Evolutionary conservation across 208 protist species (phyloP).

Genomic region (Trypanosoma lewisi): DNA sequence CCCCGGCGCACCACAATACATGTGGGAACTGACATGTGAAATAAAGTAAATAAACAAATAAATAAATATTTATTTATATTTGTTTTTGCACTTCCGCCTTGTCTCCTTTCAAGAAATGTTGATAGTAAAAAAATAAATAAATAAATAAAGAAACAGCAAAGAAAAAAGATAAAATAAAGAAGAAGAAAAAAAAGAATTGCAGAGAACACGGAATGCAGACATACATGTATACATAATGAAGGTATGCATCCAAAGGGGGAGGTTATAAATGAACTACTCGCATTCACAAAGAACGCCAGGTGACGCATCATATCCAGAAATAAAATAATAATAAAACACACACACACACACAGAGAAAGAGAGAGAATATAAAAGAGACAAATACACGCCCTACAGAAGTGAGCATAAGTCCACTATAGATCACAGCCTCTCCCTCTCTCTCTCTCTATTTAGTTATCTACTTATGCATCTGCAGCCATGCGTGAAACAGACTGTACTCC

Average conservation of each 20-base stretch:
- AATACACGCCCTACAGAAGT: too few species aligned
- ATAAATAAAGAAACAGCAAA: conserved; percentile 17
- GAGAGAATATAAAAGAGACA: too few species aligned
- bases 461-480: neutral
- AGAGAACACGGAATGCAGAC: neutral
- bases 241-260: too few species aligned
- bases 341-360: too few species aligned
- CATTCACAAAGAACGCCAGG: too few species aligned
- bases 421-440: too few species aligned
- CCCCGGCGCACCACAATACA: neutral
- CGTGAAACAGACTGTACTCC: neutral
- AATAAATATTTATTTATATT: neutral
- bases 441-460: too few species aligned
- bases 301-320: too few species aligned
- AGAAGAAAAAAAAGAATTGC: conserved; percentile 25
- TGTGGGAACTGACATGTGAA: neutral
- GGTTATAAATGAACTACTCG: too few species aligned
- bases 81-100: conserved; percentile 3
- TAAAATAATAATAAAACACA: too few species aligned
- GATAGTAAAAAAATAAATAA: conserved; percentile 18
- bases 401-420: too few species aligned
- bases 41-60: neutral
- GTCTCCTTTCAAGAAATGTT: conserved; percentile 8
- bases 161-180: conserved; percentile 17
- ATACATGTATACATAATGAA: neutral